These are phyloP conservation scores for Arbutus unedo DNA, from an alignment of 148 eudicot species.

Conservation along the genomic window DNA sequence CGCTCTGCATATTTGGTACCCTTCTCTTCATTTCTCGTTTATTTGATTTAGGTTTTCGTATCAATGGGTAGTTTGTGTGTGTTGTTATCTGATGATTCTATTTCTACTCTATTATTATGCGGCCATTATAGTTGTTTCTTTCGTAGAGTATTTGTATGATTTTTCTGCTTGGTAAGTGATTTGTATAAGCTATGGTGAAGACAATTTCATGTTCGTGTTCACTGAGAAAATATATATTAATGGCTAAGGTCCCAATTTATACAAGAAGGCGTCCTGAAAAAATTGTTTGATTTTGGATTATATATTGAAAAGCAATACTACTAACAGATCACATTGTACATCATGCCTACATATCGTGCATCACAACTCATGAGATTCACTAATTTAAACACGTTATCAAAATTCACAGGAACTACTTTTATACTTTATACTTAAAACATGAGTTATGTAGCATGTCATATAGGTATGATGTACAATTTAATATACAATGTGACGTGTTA, in stretches of 20 bases:
- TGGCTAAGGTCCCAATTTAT: neutral
- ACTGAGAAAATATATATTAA: neutral
- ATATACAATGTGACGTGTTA: too few relatives aligned
- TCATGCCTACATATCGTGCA: too few relatives aligned
- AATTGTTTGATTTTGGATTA: too few relatives aligned
- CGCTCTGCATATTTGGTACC: conserved; percentile 8
- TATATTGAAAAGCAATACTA: too few relatives aligned
- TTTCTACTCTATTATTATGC: neutral
- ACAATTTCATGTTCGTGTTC: neutral
- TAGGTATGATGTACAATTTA: too few relatives aligned
- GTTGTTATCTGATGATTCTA: neutral
- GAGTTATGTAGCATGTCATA: too few relatives aligned
- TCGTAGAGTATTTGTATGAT: neutral
- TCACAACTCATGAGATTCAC: neutral
- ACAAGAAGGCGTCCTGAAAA: neutral
- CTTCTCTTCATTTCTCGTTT: conserved; percentile 7
- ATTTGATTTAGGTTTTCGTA: neutral
- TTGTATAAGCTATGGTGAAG: neutral
- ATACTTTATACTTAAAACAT: too few relatives aligned
- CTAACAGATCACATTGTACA: too few relatives aligned
- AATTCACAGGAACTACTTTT: neutral
- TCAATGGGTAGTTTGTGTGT: neutral
- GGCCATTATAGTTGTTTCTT: neutral
- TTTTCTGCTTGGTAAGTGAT: neutral
- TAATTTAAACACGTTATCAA: neutral